These are phyloP conservation scores for Eimeria sp. DNA, from an alignment of 169 alveolate genomes.

Conservation along the genomic window DNA sequence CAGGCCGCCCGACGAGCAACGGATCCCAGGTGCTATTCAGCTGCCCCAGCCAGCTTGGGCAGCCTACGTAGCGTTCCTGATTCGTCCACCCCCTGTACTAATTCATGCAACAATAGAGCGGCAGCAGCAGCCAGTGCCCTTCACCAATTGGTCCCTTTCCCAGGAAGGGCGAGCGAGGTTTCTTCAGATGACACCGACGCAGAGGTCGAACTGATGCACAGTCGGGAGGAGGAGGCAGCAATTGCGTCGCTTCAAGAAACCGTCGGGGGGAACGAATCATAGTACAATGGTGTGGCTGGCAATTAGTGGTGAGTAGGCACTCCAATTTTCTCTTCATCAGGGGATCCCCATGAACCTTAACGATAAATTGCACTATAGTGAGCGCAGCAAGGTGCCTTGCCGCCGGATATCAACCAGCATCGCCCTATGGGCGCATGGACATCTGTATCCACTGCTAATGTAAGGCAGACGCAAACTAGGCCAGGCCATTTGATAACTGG, in stretches of 20 bases:
- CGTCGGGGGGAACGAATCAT: background rate
- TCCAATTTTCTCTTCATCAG: background rate
- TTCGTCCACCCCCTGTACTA: background rate
- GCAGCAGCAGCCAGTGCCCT: background rate
- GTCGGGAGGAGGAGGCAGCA: slow-evolving; percentile 61
- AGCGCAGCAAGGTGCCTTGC: background rate
- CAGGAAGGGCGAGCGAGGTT: background rate
- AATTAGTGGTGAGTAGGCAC: background rate
- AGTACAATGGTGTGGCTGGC: background rate
- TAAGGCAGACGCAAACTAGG: background rate
- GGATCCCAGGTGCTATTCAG: slow-evolving; percentile 55
- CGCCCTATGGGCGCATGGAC: background rate
- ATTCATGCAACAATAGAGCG: background rate
- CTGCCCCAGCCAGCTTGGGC: slow-evolving; percentile 39
- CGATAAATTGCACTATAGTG: background rate
- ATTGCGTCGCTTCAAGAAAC: slow-evolving; percentile 3
- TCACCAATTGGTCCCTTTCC: background rate
- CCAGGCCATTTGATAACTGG: background rate
- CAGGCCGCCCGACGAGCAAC: slow-evolving; percentile 42
- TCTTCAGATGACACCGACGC: slow-evolving; percentile 16
- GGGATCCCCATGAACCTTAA: background rate
- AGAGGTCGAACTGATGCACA: slow-evolving; percentile 58
- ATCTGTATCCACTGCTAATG: slow-evolving; percentile 24
- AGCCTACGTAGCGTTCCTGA: slow-evolving; percentile 32
- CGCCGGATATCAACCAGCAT: background rate